Evolutionary conservation across 352 stramenopile genomes (phyloP).

Genomic region (Thalassiosira mediterranea): DNA sequence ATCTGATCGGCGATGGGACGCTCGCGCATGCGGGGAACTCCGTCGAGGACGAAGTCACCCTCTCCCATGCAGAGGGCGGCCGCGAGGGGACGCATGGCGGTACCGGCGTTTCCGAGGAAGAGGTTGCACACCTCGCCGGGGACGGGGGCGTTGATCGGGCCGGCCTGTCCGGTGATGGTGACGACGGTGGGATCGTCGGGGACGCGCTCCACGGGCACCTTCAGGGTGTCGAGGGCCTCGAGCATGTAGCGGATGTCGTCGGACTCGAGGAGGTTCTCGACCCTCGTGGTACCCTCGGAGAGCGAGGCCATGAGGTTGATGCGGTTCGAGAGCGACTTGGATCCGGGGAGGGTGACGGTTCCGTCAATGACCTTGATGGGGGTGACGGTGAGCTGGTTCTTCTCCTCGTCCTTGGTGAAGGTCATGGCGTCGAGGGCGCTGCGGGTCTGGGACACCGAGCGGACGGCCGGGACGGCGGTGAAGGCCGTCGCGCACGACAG

Average conservation of each 20-base stretch:
- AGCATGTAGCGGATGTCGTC: constrained; percentile 99
- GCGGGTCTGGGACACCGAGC: not conserved
- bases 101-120: constrained; percentile 89
- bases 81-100: constrained; percentile 93
- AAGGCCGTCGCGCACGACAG: too few relatives aligned
- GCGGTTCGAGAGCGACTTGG: constrained; percentile 98
- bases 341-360: constrained; percentile 89
- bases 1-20: constrained; percentile 95
- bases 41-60: constrained; percentile 90
- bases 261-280: constrained; percentile 92
- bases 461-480: not conserved
- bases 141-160: constrained; percentile 77
- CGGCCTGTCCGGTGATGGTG: constrained; percentile 74
- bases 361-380: constrained; percentile 76
- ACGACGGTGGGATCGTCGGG: constrained; percentile 70
- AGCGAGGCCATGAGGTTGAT: constrained; percentile 95
- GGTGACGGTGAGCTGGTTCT: constrained; percentile 71
- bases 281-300: constrained; percentile 83
- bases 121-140: constrained; percentile 71
- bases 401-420: constrained; percentile 30
- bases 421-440: constrained; percentile 26
- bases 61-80: constrained; percentile 87
- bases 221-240: constrained; percentile 91
- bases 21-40: constrained; percentile 95
- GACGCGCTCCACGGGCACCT: constrained; percentile 83